A percentile compares a stretch with the other conserved stretches of the same genome.
phyloP scores from a whole-genome alignment of 345 rosid genomes.

The Populus tremula region DNA sequence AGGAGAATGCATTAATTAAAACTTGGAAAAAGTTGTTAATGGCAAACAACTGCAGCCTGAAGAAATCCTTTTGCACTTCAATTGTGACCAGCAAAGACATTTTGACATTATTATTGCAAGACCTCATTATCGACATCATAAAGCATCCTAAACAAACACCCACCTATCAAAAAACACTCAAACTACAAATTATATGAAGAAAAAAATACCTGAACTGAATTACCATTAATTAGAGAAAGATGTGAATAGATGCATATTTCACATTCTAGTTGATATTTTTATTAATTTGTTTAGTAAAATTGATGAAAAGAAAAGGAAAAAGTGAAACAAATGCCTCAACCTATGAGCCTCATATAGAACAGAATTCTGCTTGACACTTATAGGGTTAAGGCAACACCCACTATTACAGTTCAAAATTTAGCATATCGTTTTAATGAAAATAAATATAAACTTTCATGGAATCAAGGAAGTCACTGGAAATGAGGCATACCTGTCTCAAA shows the following conservation, averaged over 20 bases:
- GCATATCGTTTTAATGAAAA: background rate
- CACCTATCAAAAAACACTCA: background rate
- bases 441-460: background rate
- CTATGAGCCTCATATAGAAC: background rate
- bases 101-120: background rate
- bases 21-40: background rate
- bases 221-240: background rate
- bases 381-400: background rate
- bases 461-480: background rate
- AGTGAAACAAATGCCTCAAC: background rate
- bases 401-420: background rate
- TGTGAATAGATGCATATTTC: background rate
- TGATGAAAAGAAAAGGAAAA: background rate
- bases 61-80: background rate
- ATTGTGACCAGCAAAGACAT: background rate
- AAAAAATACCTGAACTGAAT: background rate
- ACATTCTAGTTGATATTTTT: background rate
- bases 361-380: too few relatives aligned
- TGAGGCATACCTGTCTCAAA: constrained; percentile 65
- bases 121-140: background rate
- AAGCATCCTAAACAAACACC: background rate
- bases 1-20: background rate
- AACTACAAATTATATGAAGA: background rate
- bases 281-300: background rate
- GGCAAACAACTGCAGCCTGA: background rate